Percentiles rank a stretch among this genome's conserved stretches.
Conservation (phyloP, 192 early-diverging fungal genomes). For the Phlyctochytrium planicorne region DNA sequence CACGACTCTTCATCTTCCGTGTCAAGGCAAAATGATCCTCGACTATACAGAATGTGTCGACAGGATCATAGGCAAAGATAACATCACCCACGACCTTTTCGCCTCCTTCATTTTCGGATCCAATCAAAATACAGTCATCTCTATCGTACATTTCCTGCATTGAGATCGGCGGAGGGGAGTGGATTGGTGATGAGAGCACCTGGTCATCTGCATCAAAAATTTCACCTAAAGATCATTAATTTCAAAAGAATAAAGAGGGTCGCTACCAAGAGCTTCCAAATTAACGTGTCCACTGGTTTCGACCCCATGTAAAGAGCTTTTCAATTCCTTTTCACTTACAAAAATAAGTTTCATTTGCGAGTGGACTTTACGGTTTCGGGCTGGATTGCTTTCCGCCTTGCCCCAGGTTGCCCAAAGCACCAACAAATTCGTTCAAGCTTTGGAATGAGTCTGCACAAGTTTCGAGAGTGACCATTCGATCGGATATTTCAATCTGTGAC, state of each 20-base stretch:
- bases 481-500: slow-evolving; percentile 46
- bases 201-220: slow-evolving; percentile 1
- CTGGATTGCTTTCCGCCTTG: not conserved
- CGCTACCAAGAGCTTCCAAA: too few species aligned
- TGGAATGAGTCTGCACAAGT: slow-evolving; percentile 67
- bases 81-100: slow-evolving; percentile 6
- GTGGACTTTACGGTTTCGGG: too few species aligned
- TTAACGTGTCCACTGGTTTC: too few species aligned
- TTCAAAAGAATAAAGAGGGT: too few species aligned
- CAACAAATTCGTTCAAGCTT: slow-evolving; percentile 36
- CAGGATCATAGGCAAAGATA: not conserved
- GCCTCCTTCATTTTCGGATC: not conserved
- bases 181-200: too few species aligned
- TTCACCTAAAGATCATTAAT: too few species aligned
- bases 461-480: slow-evolving; percentile 61
- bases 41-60: slow-evolving; percentile 27
- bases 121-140: slow-evolving; percentile 38
- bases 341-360: too few species aligned
- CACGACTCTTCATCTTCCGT: slow-evolving; percentile 8
- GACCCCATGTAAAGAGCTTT: too few species aligned
- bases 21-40: slow-evolving; percentile 50
- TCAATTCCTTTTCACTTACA: too few species aligned
- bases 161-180: too few species aligned
- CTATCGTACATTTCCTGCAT: too few species aligned
- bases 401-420: not conserved